Conservation (phyloP, 1,139 yeast genomes). For the Pichia sp. region DNA sequence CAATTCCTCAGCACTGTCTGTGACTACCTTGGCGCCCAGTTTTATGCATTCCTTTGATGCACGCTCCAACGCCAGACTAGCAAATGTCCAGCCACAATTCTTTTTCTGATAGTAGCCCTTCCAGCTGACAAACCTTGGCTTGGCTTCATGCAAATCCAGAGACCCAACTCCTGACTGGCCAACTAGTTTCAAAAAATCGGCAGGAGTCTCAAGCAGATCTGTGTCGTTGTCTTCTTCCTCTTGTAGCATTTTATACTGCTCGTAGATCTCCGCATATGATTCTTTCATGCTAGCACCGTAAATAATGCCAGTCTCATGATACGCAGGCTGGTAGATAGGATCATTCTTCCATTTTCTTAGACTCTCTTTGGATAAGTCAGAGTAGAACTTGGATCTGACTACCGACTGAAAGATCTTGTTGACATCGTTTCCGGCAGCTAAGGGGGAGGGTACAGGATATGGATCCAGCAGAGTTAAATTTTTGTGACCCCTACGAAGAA, state of each 20-base stretch:
- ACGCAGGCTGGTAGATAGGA: conserved; percentile 30
- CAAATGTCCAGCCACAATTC: conserved; percentile 37
- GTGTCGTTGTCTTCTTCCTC: conserved; percentile 5
- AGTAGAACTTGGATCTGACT: conserved; percentile 31
- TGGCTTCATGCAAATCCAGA: neutral
- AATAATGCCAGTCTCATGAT: conserved; percentile 33
- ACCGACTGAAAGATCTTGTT: conserved; percentile 38
- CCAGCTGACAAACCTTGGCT: conserved; percentile 22
- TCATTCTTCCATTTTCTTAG: conserved; percentile 35
- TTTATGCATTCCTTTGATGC: conserved; percentile 32
- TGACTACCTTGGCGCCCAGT: conserved; percentile 35
- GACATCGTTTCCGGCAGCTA: conserved; percentile 43
- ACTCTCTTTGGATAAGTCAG: conserved; percentile 38
- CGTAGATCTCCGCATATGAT: conserved; percentile 10
- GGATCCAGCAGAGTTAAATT: conserved; percentile 38
- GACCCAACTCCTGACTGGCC: conserved; percentile 7
- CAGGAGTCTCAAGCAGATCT: conserved; percentile 18
- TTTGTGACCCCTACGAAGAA: conserved; percentile 29
- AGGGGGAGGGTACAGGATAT: conserved; percentile 40
- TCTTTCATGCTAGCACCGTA: conserved; percentile 25
- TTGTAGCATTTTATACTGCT: conserved; percentile 2
- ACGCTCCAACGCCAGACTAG: conserved; percentile 31
- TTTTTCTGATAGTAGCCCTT: conserved; percentile 27
- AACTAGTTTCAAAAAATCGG: conserved; percentile 20
- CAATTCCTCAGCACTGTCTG: conserved; percentile 32